Base-by-base conservation (phyloP, 495 filamentous ascomycete genomes). In the Penicillium riverlandense region DNA sequence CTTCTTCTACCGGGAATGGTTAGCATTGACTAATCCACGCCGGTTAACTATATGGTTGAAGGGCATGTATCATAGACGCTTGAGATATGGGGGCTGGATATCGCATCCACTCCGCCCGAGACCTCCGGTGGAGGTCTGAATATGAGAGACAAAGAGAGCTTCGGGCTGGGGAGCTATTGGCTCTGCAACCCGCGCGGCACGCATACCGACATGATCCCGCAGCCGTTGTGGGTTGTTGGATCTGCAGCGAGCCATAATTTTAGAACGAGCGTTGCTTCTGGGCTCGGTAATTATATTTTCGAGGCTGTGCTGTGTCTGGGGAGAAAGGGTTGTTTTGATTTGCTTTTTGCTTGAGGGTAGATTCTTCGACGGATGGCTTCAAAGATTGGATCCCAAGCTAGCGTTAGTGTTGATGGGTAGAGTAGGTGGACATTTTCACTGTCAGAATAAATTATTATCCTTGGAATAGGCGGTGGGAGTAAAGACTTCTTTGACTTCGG, bases 221-320 rank as follows among this genome's bases (percentile, higher is more conserved):
- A 7, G 22, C 11, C 41, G 40, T 45, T 31, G 28, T 44, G 43
- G 27, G 32, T 34, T 41, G 27, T 14, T 36, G 22, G 35, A 37
- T 43, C 32, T 52, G 43, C 40, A 50, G 48, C 38, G 38, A 47
- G 37, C 40, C 44, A 50, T 27, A 34, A 31, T n/a, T 13, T 47
- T 22, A 6, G 4, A 22, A 22, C 22, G 22, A 4, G 22, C 3
- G 22, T 22, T 22, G 22, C 22, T 22, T 4, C 22, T 6, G 22
- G 22, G 22, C 22, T 22, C 22, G 22, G 22, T 6, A 22, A 22
- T 22, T 22, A n/a, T n/a, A n/a, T 6, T 6, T 22, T 22, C 4
- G 22, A 22, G 22, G 22, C 22, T 4, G 4, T 22, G 22, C 22
- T 6, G 22, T 22, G 22, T 22, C 22, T 22, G 2, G 4, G 22